Evolutionary conservation across 164 flowering plant species (phyloP).

Genomic region (Stephania cephalantha): DNA sequence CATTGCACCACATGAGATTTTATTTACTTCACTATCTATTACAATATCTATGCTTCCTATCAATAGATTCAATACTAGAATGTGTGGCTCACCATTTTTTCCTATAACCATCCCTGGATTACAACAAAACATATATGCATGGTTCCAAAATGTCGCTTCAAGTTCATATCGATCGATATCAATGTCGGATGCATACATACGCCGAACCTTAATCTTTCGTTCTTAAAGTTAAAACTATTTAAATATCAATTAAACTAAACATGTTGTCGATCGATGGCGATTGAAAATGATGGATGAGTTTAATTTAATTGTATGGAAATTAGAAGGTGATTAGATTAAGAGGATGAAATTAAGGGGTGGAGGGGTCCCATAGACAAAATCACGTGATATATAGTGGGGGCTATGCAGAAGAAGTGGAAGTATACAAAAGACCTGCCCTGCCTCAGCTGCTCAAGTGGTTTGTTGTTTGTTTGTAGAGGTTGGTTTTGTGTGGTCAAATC

Average conservation of each 20-base stretch:
- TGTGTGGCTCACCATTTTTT: background rate
- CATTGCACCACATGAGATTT: background rate
- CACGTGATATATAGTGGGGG: no score
- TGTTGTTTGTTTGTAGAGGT: background rate
- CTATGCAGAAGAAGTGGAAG: background rate
- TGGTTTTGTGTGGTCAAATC: constrained; percentile 33
- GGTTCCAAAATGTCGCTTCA: background rate
- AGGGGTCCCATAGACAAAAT: background rate
- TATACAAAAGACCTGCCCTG: constrained; percentile 2
- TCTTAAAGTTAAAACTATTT: background rate
- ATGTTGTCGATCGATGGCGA: background rate
- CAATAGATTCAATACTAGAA: background rate
- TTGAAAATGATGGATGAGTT: no score
- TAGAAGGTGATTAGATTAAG: no score
- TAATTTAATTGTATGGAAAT: no score
- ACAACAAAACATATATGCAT: background rate
- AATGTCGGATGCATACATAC: background rate
- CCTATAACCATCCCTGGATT: background rate
- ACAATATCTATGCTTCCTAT: background rate
- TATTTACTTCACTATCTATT: background rate
- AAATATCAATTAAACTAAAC: background rate
- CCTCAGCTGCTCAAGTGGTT: background rate
- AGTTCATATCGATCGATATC: background rate
- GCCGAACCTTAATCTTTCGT: background rate
- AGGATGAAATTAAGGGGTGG: background rate